Evolutionary conservation across 352 stramenopile genomes (phyloP).

Genomic region (Halophytophthora polymorphica): DNA sequence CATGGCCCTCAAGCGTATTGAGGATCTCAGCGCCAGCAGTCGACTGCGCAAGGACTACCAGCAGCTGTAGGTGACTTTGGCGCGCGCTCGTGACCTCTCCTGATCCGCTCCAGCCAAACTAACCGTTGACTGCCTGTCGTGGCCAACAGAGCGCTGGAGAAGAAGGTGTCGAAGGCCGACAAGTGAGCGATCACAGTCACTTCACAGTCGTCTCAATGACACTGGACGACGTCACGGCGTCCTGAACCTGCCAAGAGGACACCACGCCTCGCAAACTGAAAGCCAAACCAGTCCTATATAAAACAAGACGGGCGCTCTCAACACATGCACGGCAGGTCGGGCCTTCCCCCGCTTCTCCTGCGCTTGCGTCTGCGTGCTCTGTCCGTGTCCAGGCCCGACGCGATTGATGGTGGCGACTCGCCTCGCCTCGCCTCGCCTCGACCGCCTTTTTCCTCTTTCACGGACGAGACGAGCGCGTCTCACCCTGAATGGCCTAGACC

Average conservation of each 20-base stretch:
- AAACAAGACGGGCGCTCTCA: too few species aligned
- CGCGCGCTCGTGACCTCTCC: background rate
- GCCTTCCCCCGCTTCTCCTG: conserved; percentile 8
- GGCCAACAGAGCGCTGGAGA: conserved; percentile 47
- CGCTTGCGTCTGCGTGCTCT: conserved; percentile 11
- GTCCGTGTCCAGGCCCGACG: too few species aligned
- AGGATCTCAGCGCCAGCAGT: conserved; percentile 76
- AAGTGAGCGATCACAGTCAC: conserved; percentile 16
- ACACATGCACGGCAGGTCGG: conserved; percentile 23
- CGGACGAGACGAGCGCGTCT: too few species aligned
- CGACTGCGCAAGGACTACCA: conserved; percentile 78
- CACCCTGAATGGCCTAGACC: conserved; percentile 36
- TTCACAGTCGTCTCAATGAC: background rate
- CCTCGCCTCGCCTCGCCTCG: too few species aligned
- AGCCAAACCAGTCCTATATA: conserved; percentile 24
- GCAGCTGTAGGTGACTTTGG: conserved; percentile 51
- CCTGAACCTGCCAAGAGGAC: too few species aligned
- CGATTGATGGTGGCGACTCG: too few species aligned
- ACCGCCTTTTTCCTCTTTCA: too few species aligned
- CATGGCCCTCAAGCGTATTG: conserved; percentile 64
- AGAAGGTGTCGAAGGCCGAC: conserved; percentile 50
- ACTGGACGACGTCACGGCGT: background rate
- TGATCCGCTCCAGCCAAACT: background rate
- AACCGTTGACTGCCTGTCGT: background rate
- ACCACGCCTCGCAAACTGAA: conserved; percentile 24